A percentile compares a stretch with the other conserved stretches of the same genome.
Evolutionary conservation across 345 rosid genomes (phyloP).

Genomic region (Lumnitzera littorea): DNA sequence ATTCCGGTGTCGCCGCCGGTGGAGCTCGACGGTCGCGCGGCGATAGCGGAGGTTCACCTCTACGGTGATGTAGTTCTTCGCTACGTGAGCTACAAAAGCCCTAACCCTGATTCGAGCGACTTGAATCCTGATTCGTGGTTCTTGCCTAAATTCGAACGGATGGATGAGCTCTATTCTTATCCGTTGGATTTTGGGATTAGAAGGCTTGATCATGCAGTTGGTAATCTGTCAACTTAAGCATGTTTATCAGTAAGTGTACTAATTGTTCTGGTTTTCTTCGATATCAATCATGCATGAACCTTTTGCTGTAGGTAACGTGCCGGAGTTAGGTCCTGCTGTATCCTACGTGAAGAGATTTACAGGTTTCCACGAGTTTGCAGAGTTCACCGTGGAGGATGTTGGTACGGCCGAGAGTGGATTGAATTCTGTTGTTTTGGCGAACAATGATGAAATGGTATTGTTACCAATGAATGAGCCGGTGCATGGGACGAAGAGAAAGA

Average conservation of each 20-base stretch:
- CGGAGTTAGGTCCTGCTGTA: conserved; percentile 55
- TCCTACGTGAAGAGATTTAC: conserved; percentile 60
- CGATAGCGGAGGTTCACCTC: conserved; percentile 62
- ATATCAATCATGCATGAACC: too few relatives aligned
- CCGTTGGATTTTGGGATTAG: conserved; percentile 70
- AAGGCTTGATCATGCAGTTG: conserved; percentile 84
- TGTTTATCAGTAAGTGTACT: too few relatives aligned
- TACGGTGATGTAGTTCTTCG: conserved; percentile 86
- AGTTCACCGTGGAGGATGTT: conserved; percentile 90
- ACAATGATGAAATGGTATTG: conserved; percentile 69
- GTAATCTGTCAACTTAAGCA: too few relatives aligned
- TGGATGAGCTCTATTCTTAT: conserved; percentile 42
- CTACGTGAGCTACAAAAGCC: conserved; percentile 46
- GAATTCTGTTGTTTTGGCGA: conserved; percentile 72
- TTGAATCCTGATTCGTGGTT: conserved; percentile 13
- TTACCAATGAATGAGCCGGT: conserved; percentile 91
- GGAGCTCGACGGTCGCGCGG: conserved; percentile 34
- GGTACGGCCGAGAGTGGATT: conserved; percentile 86
- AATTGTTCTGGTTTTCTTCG: too few relatives aligned
- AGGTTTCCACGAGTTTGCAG: conserved; percentile 90
- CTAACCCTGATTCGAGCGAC: neutral
- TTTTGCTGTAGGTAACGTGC: conserved; percentile 40
- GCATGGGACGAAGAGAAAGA: conserved; percentile 80
- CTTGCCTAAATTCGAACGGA: conserved; percentile 56
- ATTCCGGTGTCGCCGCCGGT: conserved; percentile 41